Conservation (phyloP, 768 basidiomycete genomes). For the Boletus reticulatus region DNA sequence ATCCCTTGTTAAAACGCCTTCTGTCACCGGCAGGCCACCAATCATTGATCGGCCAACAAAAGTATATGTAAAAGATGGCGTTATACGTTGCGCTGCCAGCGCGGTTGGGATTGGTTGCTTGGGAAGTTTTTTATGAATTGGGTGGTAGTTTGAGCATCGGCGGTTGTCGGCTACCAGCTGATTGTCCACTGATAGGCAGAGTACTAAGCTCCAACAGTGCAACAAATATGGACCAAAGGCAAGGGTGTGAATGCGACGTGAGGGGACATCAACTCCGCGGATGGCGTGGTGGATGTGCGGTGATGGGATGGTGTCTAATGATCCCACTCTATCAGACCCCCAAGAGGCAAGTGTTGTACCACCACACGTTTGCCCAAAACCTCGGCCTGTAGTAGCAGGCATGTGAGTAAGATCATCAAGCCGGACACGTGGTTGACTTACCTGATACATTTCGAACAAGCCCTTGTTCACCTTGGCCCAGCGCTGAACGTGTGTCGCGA, state of each 20-base stretch:
- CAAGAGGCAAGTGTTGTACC: slow-evolving; percentile 89
- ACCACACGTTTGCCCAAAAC: slow-evolving; percentile 95
- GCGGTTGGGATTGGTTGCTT: slow-evolving; percentile 8
- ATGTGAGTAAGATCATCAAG: slow-evolving; percentile 2
- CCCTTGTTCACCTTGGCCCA: slow-evolving; percentile 92
- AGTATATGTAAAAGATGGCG: background rate
- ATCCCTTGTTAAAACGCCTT: background rate
- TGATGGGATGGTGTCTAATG: slow-evolving; percentile 4
- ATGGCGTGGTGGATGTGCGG: background rate
- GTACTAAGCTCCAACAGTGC: background rate
- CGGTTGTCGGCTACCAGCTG: background rate
- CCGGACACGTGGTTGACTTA: slow-evolving; percentile 23
- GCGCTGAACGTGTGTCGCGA: slow-evolving; percentile 82
- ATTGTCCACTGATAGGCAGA: background rate
- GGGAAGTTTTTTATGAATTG: slow-evolving; percentile 4
- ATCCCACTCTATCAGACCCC: slow-evolving; percentile 75
- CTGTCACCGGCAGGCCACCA: background rate
- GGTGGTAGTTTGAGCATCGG: background rate
- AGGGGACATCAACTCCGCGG: slow-evolving; percentile 18
- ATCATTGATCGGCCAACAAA: background rate
- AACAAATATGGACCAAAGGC: background rate
- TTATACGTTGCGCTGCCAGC: background rate
- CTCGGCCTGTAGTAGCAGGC: slow-evolving; percentile 56
- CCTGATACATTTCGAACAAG: slow-evolving; percentile 95
- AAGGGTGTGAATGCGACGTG: slow-evolving; percentile 15